Base-by-base conservation (phyloP, 2,329 filamentous ascomycete genomes). In the Apiospora sp. region DNA sequence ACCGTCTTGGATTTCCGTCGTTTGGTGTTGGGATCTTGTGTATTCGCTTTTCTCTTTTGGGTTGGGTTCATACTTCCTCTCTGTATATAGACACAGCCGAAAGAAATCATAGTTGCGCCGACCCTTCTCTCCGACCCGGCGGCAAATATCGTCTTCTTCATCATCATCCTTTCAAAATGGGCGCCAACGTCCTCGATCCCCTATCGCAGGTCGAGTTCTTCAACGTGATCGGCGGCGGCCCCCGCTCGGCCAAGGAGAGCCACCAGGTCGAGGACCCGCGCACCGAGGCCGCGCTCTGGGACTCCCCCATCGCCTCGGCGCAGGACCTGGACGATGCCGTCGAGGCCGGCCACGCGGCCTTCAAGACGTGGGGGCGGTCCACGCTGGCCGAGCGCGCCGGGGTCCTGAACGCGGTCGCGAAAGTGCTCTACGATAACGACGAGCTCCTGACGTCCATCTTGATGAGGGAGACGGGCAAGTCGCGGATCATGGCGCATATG, bases 401-500 rank as follows among this genome's bases (percentile, higher is more conserved):
- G 5, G 77, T 81, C 16, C 78, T 87, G 10, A 77, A 79, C 49
- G 82, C 82, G 68, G 80, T 87, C 37, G 82, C 83, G 49, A 82
- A 85, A 19, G 78, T 81, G 14, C 77, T 88, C 27, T 77, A 81
- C 48, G 78, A 80, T 5, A 81, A 87, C 64, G 77, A 81, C 7
- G 80, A 84, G 0, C 83, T 86, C 69, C 80, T 90, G 68, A 79
- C 82, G 19, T 81, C 82, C 49, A 80, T 89, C 13, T 78, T 89
- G 51, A 83, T 82, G 75, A 82, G 80, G 71, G 87, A 89, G 78
- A 86, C 85, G 34, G 87, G 88, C n/a, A 89, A 89, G 78, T 87
- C 87, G 7, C 75, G 68, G 48, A 73, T 82, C 30, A 78, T 84
- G 79, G 83, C 83, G 22, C 76, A 78, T 49, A 78, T 82, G n/a